Base-by-base conservation (phyloP, 495 filamentous ascomycete species). In the Eremomyces bilateralis region DNA sequence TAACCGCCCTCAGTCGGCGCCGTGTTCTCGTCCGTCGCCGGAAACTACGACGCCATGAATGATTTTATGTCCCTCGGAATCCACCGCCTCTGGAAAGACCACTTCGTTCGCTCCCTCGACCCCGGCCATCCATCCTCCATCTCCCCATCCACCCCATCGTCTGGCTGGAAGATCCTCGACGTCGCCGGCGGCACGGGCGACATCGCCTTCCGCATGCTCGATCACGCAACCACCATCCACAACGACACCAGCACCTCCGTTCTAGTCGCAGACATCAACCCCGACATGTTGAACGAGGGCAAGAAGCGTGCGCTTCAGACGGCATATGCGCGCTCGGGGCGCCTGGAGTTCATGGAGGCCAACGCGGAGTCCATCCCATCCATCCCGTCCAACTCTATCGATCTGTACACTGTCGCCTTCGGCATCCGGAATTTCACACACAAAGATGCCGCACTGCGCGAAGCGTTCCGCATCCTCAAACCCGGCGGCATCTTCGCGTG, bases 41-140 rank as follows among this genome's bases (percentile, higher is more conserved):
- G 80, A 32, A 80, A 73, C 19, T 78, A 88, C 62, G 84, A 94
- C 53, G 71, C 71, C 43, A 97, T 97, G 88, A 97, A 97, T 65
- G 88, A 97, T 54, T 69, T 94, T 33, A 95, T 97, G 88, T 94
- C 84, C 28, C 71, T 95, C 18, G 83, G 83, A 22, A 83, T 91
- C 59, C 88, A 97, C 57, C 79, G 88, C 12, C 61, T 95, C 32
- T 97, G 88, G 88, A 97, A 97, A 67, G 88, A 94, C 57, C 70
- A 91, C 58, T 97, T 95, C 55, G 88, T 95, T 27, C 73, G 82
- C 37, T 74, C 74, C 16, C 65, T 97, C 10, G 81, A 93, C 59
- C 88, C 90, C 1, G 88, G 88, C 42, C n/a, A n/a, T n/a, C n/a
- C n/a, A n/a, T n/a, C n/a, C n/a, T n/a, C n/a, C n/a, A 67, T 70